Evolutionary conservation across 1,284 basidiomycete species (phyloP).

Genomic region (Tilletia walkeri): DNA sequence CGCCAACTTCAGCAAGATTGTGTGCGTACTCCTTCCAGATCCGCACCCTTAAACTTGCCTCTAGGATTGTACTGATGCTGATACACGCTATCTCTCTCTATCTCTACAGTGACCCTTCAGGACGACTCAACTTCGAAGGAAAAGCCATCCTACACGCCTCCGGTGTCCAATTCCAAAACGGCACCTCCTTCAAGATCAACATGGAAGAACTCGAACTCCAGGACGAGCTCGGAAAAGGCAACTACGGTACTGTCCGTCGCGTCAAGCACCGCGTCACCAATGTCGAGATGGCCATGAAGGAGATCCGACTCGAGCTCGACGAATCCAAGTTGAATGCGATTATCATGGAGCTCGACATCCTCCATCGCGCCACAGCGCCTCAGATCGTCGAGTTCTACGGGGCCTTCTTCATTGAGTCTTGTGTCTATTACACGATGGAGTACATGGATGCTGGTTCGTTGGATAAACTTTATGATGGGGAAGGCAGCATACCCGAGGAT

Average conservation of each 20-base stretch:
- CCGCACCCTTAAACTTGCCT: neutral
- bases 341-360: slow-evolving; percentile 96
- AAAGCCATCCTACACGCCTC: slow-evolving; percentile 89
- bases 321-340: slow-evolving; percentile 90
- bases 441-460: slow-evolving; percentile 95
- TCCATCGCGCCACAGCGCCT: slow-evolving; percentile 85
- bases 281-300: slow-evolving; percentile 99
- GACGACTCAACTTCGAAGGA: slow-evolving; percentile 84
- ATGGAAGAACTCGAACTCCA: slow-evolving; percentile 89
- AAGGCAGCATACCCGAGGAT: slow-evolving; percentile 71
- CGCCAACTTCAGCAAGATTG: slow-evolving; percentile 87
- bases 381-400: slow-evolving; percentile 98
- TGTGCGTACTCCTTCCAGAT: slow-evolving; percentile 58
- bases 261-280: slow-evolving; percentile 91
- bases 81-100: neutral
- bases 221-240: slow-evolving; percentile 84
- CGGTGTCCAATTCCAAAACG: slow-evolving; percentile 92
- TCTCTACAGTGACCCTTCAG: slow-evolving; percentile 73
- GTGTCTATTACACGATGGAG: slow-evolving; percentile 99
- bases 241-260: slow-evolving; percentile 95
- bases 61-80: neutral
- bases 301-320: slow-evolving; percentile 96
- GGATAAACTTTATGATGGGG: slow-evolving; percentile 67
- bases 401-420: slow-evolving; percentile 97
- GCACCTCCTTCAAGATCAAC: slow-evolving; percentile 88